These are phyloP conservation scores for Thyridium curvatum DNA, from an alignment of 2,329 filamentous ascomycete species.

Conservation along the genomic window DNA sequence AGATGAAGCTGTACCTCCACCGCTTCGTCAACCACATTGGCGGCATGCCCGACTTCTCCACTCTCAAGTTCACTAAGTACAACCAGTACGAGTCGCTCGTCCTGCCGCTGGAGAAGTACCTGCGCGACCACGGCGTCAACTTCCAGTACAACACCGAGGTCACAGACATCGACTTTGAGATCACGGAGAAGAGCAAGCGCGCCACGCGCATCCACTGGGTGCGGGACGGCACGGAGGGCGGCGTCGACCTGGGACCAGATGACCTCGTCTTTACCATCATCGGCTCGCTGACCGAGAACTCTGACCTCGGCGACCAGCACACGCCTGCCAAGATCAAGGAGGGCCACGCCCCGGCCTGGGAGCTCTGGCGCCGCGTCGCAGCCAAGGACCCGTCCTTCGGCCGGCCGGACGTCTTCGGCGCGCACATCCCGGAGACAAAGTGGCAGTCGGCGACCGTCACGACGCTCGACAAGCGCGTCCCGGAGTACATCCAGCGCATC, in stretches of 20 bases:
- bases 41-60: conserved; percentile 21
- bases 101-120: conserved; percentile 20
- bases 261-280: conserved; percentile 32
- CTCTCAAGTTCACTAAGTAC: conserved; percentile 23
- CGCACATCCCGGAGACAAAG: conserved; percentile 23
- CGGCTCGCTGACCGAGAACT: conserved; percentile 29
- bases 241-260: conserved; percentile 14
- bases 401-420: conserved; percentile 32
- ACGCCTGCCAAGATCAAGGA: conserved; percentile 16
- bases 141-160: conserved; percentile 18
- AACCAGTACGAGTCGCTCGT: conserved; percentile 28
- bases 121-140: conserved; percentile 19
- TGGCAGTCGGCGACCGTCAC: conserved; percentile 32
- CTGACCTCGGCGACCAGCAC: conserved; percentile 24
- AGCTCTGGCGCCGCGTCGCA: conserved; percentile 30
- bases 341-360: conserved; percentile 30
- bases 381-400: conserved; percentile 26
- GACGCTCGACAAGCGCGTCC: conserved; percentile 32
- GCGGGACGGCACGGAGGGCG: conserved; percentile 11
- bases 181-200: conserved; percentile 9
- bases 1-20: conserved; percentile 26
- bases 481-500: conserved; percentile 22
- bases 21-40: conserved; percentile 20
- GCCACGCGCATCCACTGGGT: conserved; percentile 16
- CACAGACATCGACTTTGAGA: conserved; percentile 13